Evolutionary conservation across 352 stramenopile species (phyloP).

Genomic region (Pythium brassicae): DNA sequence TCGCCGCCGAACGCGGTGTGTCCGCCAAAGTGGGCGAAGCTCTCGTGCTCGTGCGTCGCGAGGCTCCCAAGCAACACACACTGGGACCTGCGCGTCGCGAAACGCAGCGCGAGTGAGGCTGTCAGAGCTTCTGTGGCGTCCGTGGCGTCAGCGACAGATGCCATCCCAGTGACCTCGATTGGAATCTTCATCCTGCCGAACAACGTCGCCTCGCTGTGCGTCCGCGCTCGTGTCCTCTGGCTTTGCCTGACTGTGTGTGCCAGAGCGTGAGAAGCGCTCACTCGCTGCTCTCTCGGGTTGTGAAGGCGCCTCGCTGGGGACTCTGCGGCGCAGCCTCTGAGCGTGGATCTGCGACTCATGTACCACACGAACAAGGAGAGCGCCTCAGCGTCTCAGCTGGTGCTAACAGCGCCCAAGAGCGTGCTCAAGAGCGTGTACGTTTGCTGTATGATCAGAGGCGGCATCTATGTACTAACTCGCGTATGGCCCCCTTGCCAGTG

Average conservation of each 20-base stretch:
- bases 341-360: conserved; percentile 19
- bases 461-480: neutral
- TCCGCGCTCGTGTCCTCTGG: neutral
- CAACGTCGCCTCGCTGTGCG: conserved; percentile 27
- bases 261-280: neutral
- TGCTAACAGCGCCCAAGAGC: conserved; percentile 29
- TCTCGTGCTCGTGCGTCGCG: conserved; percentile 4
- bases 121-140: neutral
- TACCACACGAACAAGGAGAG: conserved; percentile 33
- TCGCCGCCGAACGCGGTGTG: neutral
- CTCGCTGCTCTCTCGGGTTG: neutral
- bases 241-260: neutral
- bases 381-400: conserved; percentile 26
- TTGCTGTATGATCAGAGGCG: neutral
- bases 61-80: neutral
- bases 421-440: conserved; percentile 31
- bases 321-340: conserved; percentile 1
- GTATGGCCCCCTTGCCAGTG: conserved; percentile 12
- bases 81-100: neutral
- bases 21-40: conserved; percentile 2
- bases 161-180: conserved; percentile 33
- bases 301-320: conserved; percentile 16
- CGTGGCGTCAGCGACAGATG: conserved; percentile 24
- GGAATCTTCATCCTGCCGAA: conserved; percentile 39
- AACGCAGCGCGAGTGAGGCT: neutral